A percentile compares a stretch with the other conserved stretches of the same genome.
These are phyloP conservation scores for Starmerella stigmatis DNA, from an alignment of 805 yeast genomes.

Conservation along the genomic window DNA sequence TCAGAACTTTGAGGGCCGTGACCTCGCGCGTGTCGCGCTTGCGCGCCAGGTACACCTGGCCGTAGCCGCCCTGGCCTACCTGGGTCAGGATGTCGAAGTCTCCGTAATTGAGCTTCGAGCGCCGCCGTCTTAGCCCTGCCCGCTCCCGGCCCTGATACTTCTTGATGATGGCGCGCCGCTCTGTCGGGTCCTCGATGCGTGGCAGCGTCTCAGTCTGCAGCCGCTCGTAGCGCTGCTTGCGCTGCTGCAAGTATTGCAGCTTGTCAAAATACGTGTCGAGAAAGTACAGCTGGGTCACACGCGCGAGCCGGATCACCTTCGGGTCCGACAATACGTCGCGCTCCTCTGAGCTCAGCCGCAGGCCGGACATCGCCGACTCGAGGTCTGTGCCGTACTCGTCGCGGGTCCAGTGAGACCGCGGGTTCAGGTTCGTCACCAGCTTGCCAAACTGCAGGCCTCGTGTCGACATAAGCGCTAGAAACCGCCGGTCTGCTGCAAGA, in stretches of 20 bases:
- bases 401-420: slow-evolving; percentile 8
- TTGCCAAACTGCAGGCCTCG: slow-evolving; percentile 21
- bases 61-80: slow-evolving; percentile 99
- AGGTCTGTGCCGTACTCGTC: slow-evolving; percentile 9
- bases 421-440: slow-evolving; percentile 18
- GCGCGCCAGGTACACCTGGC: slow-evolving; percentile 93
- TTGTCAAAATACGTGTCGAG: slow-evolving; percentile 92
- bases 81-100: slow-evolving; percentile 96
- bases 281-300: slow-evolving; percentile 88
- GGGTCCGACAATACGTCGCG: slow-evolving; percentile 48
- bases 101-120: slow-evolving; percentile 85
- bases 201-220: slow-evolving; percentile 45
- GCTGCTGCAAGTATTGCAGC: slow-evolving; percentile 79
- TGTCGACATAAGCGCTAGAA: slow-evolving; percentile 7
- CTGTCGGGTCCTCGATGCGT: slow-evolving; percentile 28
- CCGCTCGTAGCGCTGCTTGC: slow-evolving; percentile 70
- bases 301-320: slow-evolving; percentile 74
- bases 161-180: slow-evolving; percentile 55
- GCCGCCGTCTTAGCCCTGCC: slow-evolving; percentile 70
- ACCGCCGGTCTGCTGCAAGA: background rate
- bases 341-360: slow-evolving; percentile 22
- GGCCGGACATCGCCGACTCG: slow-evolving; percentile 10
- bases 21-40: slow-evolving; percentile 90
- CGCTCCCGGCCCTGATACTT: slow-evolving; percentile 77
- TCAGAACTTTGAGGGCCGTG: slow-evolving; percentile 86